Evolutionary conservation across 2,329 filamentous ascomycete species (phyloP).

Genomic region (Beauveria medogensis): DNA sequence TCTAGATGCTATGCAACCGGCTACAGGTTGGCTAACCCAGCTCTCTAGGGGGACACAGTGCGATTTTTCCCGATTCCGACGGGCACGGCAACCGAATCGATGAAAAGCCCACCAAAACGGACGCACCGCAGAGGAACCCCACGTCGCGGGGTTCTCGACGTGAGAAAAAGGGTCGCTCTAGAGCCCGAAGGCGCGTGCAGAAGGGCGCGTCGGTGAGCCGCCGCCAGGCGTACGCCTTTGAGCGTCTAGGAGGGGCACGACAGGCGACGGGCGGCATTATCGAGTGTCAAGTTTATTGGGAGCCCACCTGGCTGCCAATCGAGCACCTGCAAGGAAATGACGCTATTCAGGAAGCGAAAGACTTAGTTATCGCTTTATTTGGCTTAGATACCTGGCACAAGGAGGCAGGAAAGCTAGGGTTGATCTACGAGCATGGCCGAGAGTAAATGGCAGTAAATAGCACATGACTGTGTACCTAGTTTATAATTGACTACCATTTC

Average conservation of each 20-base stretch:
- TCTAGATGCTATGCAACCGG: not conserved
- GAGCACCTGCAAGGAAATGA: not conserved
- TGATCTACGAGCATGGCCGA: too few relatives aligned
- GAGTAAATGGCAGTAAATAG: too few relatives aligned
- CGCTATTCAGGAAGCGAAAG: not conserved
- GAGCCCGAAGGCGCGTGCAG: not conserved
- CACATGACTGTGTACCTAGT: too few relatives aligned
- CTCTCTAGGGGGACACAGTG: not conserved
- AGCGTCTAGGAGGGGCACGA: not conserved
- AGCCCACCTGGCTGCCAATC: not conserved
- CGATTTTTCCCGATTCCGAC: conserved; percentile 1
- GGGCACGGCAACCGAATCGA: not conserved
- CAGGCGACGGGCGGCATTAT: not conserved
- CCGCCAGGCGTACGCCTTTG: not conserved
- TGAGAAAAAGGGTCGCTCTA: not conserved
- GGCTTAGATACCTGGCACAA: too few relatives aligned
- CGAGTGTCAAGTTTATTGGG: not conserved
- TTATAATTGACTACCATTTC: too few relatives aligned
- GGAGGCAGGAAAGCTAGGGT: too few relatives aligned
- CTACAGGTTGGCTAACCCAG: not conserved
- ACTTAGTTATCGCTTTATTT: too few relatives aligned
- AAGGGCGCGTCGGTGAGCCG: not conserved
- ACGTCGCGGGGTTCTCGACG: not conserved
- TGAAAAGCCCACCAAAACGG: not conserved
- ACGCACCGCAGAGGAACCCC: not conserved